phyloP scores from a whole-genome alignment of 1,139 yeast species.

The Chernovozyma sophiae-reginae region DNA sequence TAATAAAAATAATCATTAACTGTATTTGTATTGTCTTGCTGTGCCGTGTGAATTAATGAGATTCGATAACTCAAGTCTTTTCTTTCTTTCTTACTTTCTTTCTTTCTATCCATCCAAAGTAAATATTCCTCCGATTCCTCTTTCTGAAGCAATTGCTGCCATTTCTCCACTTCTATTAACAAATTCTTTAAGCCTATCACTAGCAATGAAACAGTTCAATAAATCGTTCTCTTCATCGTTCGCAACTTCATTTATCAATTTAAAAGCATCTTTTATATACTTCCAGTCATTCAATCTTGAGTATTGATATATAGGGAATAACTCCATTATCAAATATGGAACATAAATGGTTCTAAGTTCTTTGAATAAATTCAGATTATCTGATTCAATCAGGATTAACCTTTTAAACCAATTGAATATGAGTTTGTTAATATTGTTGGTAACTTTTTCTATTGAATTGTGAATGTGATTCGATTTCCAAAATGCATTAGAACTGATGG shows the following conservation, averaged over 20 bases:
- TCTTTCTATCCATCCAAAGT: conserved; percentile 10
- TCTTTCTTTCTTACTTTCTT: no score
- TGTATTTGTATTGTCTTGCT: no score
- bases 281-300: conserved; percentile 36
- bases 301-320: conserved; percentile 50
- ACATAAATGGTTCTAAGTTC: conserved; percentile 63
- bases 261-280: conserved; percentile 51
- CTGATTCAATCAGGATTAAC: conserved; percentile 23
- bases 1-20: no score
- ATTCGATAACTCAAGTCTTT: no score
- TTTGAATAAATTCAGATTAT: conserved; percentile 37
- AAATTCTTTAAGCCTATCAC: conserved; percentile 64
- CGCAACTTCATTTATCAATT: conserved; percentile 51
- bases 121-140: conserved; percentile 35
- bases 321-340: conserved; percentile 67
- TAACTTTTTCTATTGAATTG: conserved; percentile 37
- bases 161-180: conserved; percentile 56
- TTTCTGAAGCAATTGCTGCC: conserved; percentile 45
- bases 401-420: conserved; percentile 34
- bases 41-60: no score
- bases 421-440: conserved; percentile 22
- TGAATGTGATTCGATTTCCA: conserved; percentile 32
- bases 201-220: conserved; percentile 49
- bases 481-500: conserved; percentile 9
- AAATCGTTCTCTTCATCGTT: conserved; percentile 38